Base-by-base conservation (phyloP, 371 early-diverging fungal species). In the Mycotypha africana region DNA sequence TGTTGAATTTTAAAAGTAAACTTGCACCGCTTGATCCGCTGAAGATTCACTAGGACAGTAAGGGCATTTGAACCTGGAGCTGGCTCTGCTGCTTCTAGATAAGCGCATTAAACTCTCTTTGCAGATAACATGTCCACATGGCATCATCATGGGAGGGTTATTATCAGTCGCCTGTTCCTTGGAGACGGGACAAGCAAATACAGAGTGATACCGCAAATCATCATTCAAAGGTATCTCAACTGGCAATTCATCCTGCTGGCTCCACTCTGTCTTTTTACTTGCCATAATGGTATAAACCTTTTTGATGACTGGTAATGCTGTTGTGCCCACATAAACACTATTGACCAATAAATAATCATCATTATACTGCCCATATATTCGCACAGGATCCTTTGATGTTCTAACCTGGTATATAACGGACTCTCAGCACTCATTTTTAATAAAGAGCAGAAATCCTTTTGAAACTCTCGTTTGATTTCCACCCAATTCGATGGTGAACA, bases 61-160 rank as follows among this genome's bases (percentile, higher is more conserved):
- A 9, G 97, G 97, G 62, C 98, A 98, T 62, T 98, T 98, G 72
- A 95, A 89, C 25, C 81, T 68, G 15, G 69, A 48, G 23, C 73
- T 72, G 38, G 67, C 42, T 49, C 71, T 73, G 28, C 60, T 63
- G 10, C 80, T 84, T 64, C 81, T 81, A 31, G 86, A 76, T n/a
- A 98, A 76, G 42, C 90, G 79, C 3, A 66, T 77, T 51, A 98
- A 67, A 53, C 89, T 88, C 51, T 94, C 97, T 58, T 87, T 81
- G 67, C 91, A 91, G 25, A 99, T 82, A 0, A 97, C 95, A 66
- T 99, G 99, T 3, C 98, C 97, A 67, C 99, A 99, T 3, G 82
- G 77, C 87, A 99, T 82, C 90, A 94, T 90, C 91, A 96, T 95
- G 0, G 99, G 99, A 26, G 97, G 97, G 53, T 99, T 99, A 5